Conservation (phyloP, 1,139 yeast genomes). For the Blastobotrys raffinosifermentans region DNA sequence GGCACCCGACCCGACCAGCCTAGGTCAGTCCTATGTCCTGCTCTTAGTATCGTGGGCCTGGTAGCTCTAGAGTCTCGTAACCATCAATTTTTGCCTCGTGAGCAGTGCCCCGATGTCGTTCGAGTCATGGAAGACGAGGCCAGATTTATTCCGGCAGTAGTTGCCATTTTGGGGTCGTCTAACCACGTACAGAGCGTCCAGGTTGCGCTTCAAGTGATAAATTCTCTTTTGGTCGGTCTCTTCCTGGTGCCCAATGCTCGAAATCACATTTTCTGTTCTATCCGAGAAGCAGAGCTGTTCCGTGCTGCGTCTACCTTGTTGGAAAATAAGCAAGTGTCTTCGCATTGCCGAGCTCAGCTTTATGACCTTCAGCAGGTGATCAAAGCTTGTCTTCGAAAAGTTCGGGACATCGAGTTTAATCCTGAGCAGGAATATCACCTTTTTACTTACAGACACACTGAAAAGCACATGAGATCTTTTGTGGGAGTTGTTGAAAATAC, state of each 20-base stretch:
- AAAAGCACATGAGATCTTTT: conserved; percentile 19
- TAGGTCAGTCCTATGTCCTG: conserved; percentile 24
- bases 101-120: conserved; percentile 18
- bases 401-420: conserved; percentile 16
- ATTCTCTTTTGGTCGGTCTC: conserved; percentile 22
- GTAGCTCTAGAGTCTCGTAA: conserved; percentile 22
- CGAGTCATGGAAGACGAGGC: conserved; percentile 16
- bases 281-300: conserved; percentile 26
- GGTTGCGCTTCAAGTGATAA: conserved; percentile 24
- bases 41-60: conserved; percentile 24
- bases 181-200: conserved; percentile 22
- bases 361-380: conserved; percentile 27
- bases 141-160: conserved; percentile 19
- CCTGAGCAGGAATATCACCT: conserved; percentile 17
- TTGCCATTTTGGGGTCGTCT: conserved; percentile 20
- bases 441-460: conserved; percentile 20
- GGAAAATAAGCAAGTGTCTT: conserved; percentile 24
- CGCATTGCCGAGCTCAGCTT: conserved; percentile 25
- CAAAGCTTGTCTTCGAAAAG: conserved; percentile 24
- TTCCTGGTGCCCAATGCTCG: conserved; percentile 18
- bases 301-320: conserved; percentile 22
- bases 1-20: conserved; percentile 20
- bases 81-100: conserved; percentile 10
- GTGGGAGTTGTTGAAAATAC: conserved; percentile 21
- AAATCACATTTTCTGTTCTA: conserved; percentile 19